These are phyloP conservation scores for Eimeria necatrix DNA, from an alignment of 169 alveolate genomes.

Conservation along the genomic window DNA sequence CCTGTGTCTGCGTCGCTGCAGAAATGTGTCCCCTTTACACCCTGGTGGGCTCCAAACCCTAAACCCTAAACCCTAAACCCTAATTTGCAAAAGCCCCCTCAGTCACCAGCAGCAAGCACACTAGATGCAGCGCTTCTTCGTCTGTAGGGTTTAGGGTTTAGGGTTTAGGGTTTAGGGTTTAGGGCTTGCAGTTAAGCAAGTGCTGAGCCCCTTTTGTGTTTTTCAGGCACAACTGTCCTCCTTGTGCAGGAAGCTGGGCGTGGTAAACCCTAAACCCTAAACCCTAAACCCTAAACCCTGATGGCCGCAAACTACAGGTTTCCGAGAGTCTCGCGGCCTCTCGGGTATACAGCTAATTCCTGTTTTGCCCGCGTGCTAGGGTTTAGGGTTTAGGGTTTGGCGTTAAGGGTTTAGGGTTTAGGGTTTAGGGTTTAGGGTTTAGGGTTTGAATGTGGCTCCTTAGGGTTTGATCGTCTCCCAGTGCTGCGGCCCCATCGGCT, in stretches of 20 bases:
- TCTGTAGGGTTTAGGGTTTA: neutral
- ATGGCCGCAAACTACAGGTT: neutral
- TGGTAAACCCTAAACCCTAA: constrained; percentile 54
- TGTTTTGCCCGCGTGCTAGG: neutral
- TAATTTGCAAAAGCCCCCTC: neutral
- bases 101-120: neutral
- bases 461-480: constrained; percentile 63
- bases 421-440: constrained; percentile 16
- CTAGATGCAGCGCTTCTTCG: neutral
- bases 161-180: constrained; percentile 53
- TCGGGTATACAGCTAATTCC: neutral
- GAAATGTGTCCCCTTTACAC: constrained; percentile 32
- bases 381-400: neutral
- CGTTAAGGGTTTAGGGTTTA: neutral
- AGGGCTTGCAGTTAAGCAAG: too few relatives aligned
- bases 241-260: constrained; percentile 24
- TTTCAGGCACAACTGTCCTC: constrained; percentile 10
- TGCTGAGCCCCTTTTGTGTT: neutral
- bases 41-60: neutral
- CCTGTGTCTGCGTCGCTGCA: constrained; percentile 51
- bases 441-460: neutral
- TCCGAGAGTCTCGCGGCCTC: too few relatives aligned
- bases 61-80: constrained; percentile 5
- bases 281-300: constrained; percentile 9
- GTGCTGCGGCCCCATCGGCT: constrained; percentile 72